Percentiles rank a stretch among this genome's conserved stretches.
Conservation (phyloP, 192 early-diverging fungal genomes). For the Chytriomyces confervae region DNA sequence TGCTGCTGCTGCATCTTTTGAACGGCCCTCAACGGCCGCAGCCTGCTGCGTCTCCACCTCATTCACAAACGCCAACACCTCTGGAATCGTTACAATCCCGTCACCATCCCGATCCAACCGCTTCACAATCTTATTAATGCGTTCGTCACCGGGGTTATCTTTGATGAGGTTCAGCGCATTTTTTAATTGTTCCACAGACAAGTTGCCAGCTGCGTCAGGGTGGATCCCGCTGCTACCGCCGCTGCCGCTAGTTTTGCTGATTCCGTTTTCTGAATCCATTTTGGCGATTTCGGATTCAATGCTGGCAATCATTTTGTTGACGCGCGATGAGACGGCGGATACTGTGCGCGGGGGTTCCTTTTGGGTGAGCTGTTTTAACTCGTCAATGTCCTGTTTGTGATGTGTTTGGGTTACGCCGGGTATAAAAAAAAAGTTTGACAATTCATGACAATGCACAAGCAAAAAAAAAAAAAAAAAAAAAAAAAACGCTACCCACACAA, state of each 20-base stretch:
- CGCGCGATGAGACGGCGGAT: conserved; percentile 63
- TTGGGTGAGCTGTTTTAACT: conserved; percentile 58
- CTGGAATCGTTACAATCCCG: conserved; percentile 67
- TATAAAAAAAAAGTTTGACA: no score
- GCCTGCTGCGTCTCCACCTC: conserved; percentile 61
- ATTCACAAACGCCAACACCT: conserved; percentile 62
- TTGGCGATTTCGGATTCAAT: conserved; percentile 76
- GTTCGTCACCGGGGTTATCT: conserved; percentile 69
- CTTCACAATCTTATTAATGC: conserved; percentile 77
- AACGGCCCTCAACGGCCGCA: conserved; percentile 30
- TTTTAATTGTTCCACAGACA: conserved; percentile 71
- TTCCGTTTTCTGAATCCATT: conserved; percentile 67
- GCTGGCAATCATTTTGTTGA: conserved; percentile 81
- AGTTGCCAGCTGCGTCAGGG: conserved; percentile 69
- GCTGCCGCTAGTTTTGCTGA: conserved; percentile 53
- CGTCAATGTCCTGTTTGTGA: conserved; percentile 52
- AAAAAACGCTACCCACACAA: no score
- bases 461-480: no score
- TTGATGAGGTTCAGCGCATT: conserved; percentile 69
- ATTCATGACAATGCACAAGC: no score
- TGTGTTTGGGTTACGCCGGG: no score
- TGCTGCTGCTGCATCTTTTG: no score
- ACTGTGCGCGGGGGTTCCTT: conserved; percentile 62
- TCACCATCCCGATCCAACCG: conserved; percentile 76
- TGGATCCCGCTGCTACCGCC: conserved; percentile 55